A percentile compares a stretch with the other conserved stretches of the same genome.
phyloP scores from a whole-genome alignment of 805 yeast species.

The Grigorovia humatica region DNA sequence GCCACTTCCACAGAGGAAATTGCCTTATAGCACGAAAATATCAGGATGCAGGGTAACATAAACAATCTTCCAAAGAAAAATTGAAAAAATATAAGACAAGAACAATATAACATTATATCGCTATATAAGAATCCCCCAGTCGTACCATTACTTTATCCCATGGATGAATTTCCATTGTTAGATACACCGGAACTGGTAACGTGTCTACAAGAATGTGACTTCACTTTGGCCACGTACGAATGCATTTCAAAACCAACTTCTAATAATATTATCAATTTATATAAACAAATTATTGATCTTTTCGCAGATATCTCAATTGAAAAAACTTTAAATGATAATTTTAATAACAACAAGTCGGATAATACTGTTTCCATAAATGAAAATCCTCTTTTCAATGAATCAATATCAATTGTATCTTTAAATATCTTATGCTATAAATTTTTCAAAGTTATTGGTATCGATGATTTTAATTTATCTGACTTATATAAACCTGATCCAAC shows the following conservation, averaged over 20 bases:
- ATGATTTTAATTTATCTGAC: slow-evolving; percentile 68
- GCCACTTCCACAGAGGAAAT: neutral
- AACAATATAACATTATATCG: no score
- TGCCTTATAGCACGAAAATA: neutral
- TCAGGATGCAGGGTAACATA: neutral
- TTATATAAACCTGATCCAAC: slow-evolving; percentile 65
- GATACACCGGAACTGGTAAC: slow-evolving; percentile 48
- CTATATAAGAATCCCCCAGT: no score
- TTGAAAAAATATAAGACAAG: no score
- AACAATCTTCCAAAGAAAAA: neutral
- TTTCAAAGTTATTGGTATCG: slow-evolving; percentile 61
- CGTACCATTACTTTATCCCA: neutral
- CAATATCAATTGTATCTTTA: slow-evolving; percentile 23
- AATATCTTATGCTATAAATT: slow-evolving; percentile 47
- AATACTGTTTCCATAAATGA: slow-evolving; percentile 2
- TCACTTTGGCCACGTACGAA: slow-evolving; percentile 47
- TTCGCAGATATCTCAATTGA: slow-evolving; percentile 44
- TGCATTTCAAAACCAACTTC: slow-evolving; percentile 47
- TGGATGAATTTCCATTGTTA: slow-evolving; percentile 53
- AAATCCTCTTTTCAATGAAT: slow-evolving; percentile 3
- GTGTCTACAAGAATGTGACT: slow-evolving; percentile 52
- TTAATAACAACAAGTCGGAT: neutral
- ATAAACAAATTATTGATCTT: slow-evolving; percentile 51
- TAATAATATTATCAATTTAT: slow-evolving; percentile 42
- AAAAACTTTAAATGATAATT: slow-evolving; percentile 1